Base-by-base conservation (phyloP, 164 flowering plant genomes). In the Buxus sempervirens region DNA sequence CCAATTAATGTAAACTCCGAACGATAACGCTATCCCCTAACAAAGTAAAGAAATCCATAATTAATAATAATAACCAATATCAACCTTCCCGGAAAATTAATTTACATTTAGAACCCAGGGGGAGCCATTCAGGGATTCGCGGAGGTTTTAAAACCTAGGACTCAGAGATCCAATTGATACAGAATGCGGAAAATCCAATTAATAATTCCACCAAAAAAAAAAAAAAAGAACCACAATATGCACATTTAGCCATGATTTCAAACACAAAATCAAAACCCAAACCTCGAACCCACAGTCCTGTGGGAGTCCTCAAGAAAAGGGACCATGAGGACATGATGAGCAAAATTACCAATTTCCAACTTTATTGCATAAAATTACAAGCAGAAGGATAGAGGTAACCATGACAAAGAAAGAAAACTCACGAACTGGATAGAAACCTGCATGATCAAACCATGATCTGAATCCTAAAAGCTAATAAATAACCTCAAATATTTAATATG, bases 21-120 rank as follows among this genome's bases (percentile, higher is more conserved):
- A 25, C 8, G 18, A 63, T 63, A 53, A 19, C 55, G 58, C 20
- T 22, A 53, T 24, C 41, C 21, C 78, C 80, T 62, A 53, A 21
- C 54, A 45, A 41, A 45, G 67, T 60, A 59, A 72, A 60, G 0
- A 15, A 22, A 56, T 18, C 9, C 24, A 13, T 21, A 20, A 62
- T 62, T 62, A 23, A 38, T 38, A 38, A 38, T 5, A 1, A 19
- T n/a, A 62, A 10, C 12, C 53, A 48, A 49, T 14, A 63, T 23
- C 66, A 27, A 58, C 16, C 27, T 22, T 23, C 7, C 38, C 38
- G 38, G 38, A 32, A 32, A 32, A 32, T 3, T 32, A 32, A 32
- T 32, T 32, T 7, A 32, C 38, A 32, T 32, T 32, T 32, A 32
- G 38, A 32, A 32, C 38, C 38, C 12, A 58, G 26, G 15, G 38